Conservation (phyloP, 1,284 basidiomycete species). For the Trichosporon sp. region DNA sequence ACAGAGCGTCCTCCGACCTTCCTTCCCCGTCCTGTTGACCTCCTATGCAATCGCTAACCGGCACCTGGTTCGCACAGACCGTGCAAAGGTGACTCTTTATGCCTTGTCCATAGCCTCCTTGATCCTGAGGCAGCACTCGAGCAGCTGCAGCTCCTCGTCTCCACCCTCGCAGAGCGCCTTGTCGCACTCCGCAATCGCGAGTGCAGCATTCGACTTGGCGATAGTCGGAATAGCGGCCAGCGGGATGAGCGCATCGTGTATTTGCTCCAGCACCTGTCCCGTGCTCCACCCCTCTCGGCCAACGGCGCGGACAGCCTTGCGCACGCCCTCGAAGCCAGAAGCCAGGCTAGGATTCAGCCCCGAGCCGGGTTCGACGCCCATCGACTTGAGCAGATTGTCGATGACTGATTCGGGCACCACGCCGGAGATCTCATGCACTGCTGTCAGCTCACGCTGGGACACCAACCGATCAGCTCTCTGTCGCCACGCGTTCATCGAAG, state of each 20-base stretch:
- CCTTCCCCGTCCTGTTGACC: neutral
- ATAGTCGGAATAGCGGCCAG: slow-evolving; percentile 73
- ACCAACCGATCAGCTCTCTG: neutral
- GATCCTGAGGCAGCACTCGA: slow-evolving; percentile 76
- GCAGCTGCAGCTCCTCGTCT: slow-evolving; percentile 94
- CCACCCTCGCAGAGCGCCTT: slow-evolving; percentile 94
- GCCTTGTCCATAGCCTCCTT: slow-evolving; percentile 56
- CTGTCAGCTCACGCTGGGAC: neutral
- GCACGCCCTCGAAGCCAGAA: slow-evolving; percentile 62
- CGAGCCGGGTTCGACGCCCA: slow-evolving; percentile 65
- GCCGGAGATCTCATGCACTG: slow-evolving; percentile 93
- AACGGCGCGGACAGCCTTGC: slow-evolving; percentile 65
- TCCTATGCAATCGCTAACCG: too few species aligned
- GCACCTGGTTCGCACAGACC: too few species aligned
- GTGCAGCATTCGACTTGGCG: slow-evolving; percentile 74
- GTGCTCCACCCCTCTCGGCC: slow-evolving; percentile 89
- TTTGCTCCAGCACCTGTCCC: slow-evolving; percentile 82
- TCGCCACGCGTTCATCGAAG: neutral
- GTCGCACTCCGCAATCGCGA: slow-evolving; percentile 90
- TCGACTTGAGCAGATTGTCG: slow-evolving; percentile 59
- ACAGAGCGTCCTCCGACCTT: neutral
- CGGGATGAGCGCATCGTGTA: slow-evolving; percentile 82
- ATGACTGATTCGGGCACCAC: slow-evolving; percentile 78
- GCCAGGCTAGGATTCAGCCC: slow-evolving; percentile 56
- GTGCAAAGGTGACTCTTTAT: too few species aligned